phyloP scores from a whole-genome alignment of 495 filamentous ascomycete genomes.

The Collariella sp. region DNA sequence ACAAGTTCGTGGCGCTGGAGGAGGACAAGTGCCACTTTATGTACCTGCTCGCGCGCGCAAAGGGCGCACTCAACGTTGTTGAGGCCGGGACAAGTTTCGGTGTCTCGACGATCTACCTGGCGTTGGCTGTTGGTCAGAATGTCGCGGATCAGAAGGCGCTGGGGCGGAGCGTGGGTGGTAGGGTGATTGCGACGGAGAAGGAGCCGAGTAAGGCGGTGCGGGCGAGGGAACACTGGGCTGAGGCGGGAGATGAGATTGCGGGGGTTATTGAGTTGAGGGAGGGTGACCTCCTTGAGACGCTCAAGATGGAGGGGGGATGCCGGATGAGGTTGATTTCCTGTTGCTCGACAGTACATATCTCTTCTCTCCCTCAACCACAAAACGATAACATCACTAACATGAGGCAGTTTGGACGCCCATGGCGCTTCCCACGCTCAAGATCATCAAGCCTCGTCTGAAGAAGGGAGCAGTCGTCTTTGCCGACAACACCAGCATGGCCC shows the following conservation, averaged over 20 bases:
- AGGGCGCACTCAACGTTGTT: conserved; percentile 1
- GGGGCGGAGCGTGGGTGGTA: background rate
- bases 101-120: conserved; percentile 3
- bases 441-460: background rate
- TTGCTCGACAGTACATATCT: background rate
- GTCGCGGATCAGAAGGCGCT: background rate
- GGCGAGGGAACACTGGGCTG: conserved; percentile 5
- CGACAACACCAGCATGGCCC: conserved; percentile 2
- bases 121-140: conserved; percentile 3
- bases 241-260: background rate
- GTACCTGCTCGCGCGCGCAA: conserved; percentile 4
- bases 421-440: conserved; percentile 6
- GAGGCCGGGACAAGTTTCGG: conserved; percentile 6
- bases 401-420: background rate
- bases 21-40: conserved; percentile 7
- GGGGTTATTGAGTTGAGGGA: conserved; percentile 2
- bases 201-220: conserved; percentile 5
- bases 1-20: conserved; percentile 8
- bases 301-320: conserved; percentile 3
- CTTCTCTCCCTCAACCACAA: background rate
- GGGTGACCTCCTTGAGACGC: conserved; percentile 3
- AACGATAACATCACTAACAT: background rate
- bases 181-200: conserved; percentile 3
- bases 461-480: conserved; percentile 1
- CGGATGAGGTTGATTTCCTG: background rate